These are phyloP conservation scores for Oryza brachyantha DNA, from an alignment of 176 grass and related monocot species.

Conservation along the genomic window DNA sequence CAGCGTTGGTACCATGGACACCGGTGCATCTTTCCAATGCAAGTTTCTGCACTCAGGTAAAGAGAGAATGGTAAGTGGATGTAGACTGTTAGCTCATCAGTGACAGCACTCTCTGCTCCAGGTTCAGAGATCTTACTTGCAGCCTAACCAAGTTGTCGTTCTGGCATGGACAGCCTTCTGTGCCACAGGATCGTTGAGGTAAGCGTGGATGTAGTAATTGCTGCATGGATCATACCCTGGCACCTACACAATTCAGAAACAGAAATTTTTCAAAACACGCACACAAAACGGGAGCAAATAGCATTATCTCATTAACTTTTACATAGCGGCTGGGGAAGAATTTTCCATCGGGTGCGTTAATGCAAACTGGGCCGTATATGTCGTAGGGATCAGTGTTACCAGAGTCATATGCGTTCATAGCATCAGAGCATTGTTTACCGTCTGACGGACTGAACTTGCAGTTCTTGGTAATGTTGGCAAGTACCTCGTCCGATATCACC, in stretches of 20 bases:
- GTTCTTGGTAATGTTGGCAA: slow-evolving; percentile 17
- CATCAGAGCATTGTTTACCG: not conserved
- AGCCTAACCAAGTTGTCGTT: slow-evolving; percentile 17
- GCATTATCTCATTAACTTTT: not conserved
- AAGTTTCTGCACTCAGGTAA: not conserved
- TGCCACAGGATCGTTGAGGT: slow-evolving; percentile 39
- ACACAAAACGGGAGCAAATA: not conserved
- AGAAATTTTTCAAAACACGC: not conserved
- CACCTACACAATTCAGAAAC: slow-evolving; percentile 4
- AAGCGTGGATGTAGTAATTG: not conserved
- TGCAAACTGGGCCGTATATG: slow-evolving; percentile 40
- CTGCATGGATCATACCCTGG: slow-evolving; percentile 35
- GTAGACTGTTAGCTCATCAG: not conserved
- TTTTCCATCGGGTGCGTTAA: not conserved
- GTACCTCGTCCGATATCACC: slow-evolving; percentile 37
- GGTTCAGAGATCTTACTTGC: slow-evolving; percentile 24
- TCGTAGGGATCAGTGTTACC: slow-evolving; percentile 20
- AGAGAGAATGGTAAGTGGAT: not conserved
- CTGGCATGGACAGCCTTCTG: slow-evolving; percentile 39
- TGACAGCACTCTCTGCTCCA: not conserved
- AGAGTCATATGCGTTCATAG: not conserved
- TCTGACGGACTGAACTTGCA: slow-evolving; percentile 27
- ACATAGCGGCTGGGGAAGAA: slow-evolving; percentile 8
- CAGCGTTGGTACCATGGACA: slow-evolving; percentile 20
- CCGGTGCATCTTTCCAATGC: slow-evolving; percentile 32